A percentile compares a stretch with the other conserved stretches of the same genome.
These are phyloP conservation scores for Saccharomycopsis phalli DNA, from an alignment of 1,139 yeast species.

Conservation along the genomic window DNA sequence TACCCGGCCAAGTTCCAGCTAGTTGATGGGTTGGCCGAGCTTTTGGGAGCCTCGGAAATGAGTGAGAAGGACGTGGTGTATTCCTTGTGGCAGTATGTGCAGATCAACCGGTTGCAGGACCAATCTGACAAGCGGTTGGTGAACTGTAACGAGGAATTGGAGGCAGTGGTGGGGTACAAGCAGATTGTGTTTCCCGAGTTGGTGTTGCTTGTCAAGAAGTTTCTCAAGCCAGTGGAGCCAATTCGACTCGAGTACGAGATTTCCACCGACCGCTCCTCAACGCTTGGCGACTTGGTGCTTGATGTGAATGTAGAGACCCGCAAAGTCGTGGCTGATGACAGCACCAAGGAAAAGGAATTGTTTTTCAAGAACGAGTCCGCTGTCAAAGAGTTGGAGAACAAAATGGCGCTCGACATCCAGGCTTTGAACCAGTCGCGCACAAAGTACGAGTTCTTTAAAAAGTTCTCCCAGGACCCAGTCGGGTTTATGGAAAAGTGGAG, in stretches of 20 bases:
- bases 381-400: conserved; percentile 49
- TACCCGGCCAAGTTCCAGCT: conserved; percentile 57
- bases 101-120: conserved; percentile 59
- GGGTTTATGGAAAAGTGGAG: conserved; percentile 66
- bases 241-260: conserved; percentile 66
- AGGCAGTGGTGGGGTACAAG: conserved; percentile 44
- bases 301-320: conserved; percentile 49
- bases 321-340: conserved; percentile 35
- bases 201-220: conserved; percentile 58
- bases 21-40: conserved; percentile 52
- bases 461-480: conserved; percentile 69
- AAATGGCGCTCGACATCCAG: conserved; percentile 54
- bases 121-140: conserved; percentile 46
- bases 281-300: conserved; percentile 70
- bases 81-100: conserved; percentile 81
- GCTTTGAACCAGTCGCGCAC: conserved; percentile 56
- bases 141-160: conserved; percentile 61
- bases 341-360: conserved; percentile 32
- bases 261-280: conserved; percentile 65
- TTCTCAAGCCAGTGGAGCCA: conserved; percentile 68
- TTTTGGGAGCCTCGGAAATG: conserved; percentile 69
- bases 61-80: conserved; percentile 84
- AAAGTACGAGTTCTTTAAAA: conserved; percentile 64
- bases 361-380: conserved; percentile 41
- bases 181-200: conserved; percentile 64